Base-by-base conservation (phyloP, 2,329 filamentous ascomycete species). In the Sclerotinia minor region DNA sequence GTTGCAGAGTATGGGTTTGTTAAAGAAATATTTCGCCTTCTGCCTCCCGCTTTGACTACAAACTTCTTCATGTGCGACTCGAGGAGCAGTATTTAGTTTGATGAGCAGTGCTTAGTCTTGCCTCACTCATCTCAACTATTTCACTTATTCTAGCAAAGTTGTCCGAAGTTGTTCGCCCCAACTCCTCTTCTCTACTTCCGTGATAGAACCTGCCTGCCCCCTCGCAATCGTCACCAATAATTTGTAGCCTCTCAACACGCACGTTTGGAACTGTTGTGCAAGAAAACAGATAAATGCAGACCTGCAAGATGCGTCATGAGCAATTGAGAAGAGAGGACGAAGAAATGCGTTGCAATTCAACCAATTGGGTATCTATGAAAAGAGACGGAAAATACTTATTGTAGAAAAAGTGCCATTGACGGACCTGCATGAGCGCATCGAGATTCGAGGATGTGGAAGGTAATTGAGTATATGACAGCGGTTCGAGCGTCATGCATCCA, bases 131-230 rank as follows among this genome's bases (percentile, higher is more conserved):
- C 1, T 73, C 71, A 41, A 64, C 68, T 52, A 35, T 68, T 49
- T 69, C 66, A 69, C 71, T 74, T n/a, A 72, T 55, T 26, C 58
- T 55, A n/a, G 69, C 72, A 54, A 73, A 72, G 68, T 71, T 73
- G 13, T 61, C 58, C 13, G 5, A 35, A 4, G 32, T 35, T 35
- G 32, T 35, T 7, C 5, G 66, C 59, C 8, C 72, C 57, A 72
- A 65, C 19, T 21, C 55, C 26, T 61, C 52, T 17, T 49, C 47
- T 17, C 26, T 45, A 7, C 41, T 41, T 52, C 32, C 47, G 24
- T 50, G 44, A 44, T 55, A 53, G 21, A 59, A 26, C 47, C 58
- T 45, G 21, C 26, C n/a, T 13, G n/a, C n/a, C n/a, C n/a, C 57
- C 64, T 54, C 52, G 64, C 41, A 70, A 32, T 17, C 68, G 15